phyloP scores from a whole-genome alignment of 1,139 yeast genomes.

The Saccharomyces uvarum region DNA sequence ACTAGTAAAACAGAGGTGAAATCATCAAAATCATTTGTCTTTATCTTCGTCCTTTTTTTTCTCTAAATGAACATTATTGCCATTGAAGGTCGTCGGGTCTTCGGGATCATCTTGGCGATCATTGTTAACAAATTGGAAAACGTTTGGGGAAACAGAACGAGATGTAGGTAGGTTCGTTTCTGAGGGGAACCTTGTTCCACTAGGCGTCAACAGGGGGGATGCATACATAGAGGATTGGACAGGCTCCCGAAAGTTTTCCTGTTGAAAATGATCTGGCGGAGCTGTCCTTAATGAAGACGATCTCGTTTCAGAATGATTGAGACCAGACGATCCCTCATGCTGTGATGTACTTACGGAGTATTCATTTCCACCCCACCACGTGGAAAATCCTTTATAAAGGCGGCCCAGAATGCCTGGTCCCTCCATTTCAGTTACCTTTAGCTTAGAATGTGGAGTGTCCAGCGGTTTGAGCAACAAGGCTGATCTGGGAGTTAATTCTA shows the following conservation, averaged over 20 bases:
- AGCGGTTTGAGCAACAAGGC: slow-evolving; percentile 55
- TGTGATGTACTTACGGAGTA: not conserved
- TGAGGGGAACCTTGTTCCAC: slow-evolving; percentile 15
- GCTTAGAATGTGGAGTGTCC: slow-evolving; percentile 10
- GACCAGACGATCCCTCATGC: not conserved
- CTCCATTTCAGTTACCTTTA: slow-evolving; percentile 19
- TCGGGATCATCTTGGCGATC: slow-evolving; percentile 21
- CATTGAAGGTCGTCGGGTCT: slow-evolving; percentile 38
- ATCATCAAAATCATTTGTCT: not conserved
- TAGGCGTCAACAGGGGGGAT: slow-evolving; percentile 17
- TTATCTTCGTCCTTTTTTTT: slow-evolving; percentile 31
- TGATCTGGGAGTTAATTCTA: slow-evolving; percentile 56
- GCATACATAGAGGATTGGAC: slow-evolving; percentile 24
- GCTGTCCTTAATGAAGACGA: not conserved
- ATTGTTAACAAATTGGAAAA: slow-evolving; percentile 21
- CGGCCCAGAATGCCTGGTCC: slow-evolving; percentile 31
- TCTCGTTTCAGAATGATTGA: not conserved
- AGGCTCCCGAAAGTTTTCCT: slow-evolving; percentile 8
- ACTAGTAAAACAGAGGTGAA: not conserved
- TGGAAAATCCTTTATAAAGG: slow-evolving; percentile 28
- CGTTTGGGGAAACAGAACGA: slow-evolving; percentile 28
- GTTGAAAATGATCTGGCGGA: not conserved
- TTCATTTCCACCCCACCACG: slow-evolving; percentile 26
- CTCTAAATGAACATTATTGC: slow-evolving; percentile 40
- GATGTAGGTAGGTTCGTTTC: slow-evolving; percentile 15